Conservation (phyloP, 176 grass and related monocot genomes). For the sorghum (Sorghum bicolor) region Sorghum_bicolor_NCBIv3 NC_012873.2:66272501-66273000, state of each 20-base stretch:
- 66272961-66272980: no score
- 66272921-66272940: neutral
- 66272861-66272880: neutral
- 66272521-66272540: neutral
- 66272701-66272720: constrained; percentile 40
- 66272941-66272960: neutral
- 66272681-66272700: constrained; percentile 29
- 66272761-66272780: constrained; percentile 26
- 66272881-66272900: neutral
- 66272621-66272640: neutral
- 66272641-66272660: neutral
- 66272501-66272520: neutral
- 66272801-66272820: neutral
- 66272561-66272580: neutral
- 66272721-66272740: constrained; percentile 19
- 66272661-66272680: constrained; percentile 7
- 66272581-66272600: constrained; percentile 12
- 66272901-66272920: neutral
- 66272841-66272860: constrained; percentile 36
- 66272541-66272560: neutral
- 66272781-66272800: neutral
- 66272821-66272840: constrained; percentile 9
- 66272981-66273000: no score
- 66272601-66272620: constrained; percentile 11
- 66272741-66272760: constrained; percentile 10